These are phyloP conservation scores for Phialophora expanda DNA, from an alignment of 2,329 filamentous ascomycete species.

Conservation along the genomic window DNA sequence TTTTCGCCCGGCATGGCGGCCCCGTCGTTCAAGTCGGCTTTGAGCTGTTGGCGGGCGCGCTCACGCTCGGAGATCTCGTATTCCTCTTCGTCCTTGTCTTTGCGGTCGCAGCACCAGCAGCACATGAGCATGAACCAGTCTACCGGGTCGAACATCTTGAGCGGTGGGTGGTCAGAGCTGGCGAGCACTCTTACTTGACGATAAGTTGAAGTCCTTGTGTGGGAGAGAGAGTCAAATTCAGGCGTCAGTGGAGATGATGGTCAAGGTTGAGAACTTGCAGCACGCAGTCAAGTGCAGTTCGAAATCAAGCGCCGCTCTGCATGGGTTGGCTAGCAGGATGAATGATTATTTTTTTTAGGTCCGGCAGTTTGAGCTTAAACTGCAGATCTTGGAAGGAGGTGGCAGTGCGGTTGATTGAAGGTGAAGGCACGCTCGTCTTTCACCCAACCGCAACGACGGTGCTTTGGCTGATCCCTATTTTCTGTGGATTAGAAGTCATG, in stretches of 20 bases:
- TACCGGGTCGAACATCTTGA: slow-evolving; percentile 20
- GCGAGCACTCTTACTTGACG: neutral
- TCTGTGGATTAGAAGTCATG: neutral
- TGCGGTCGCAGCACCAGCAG: slow-evolving; percentile 28
- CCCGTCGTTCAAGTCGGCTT: slow-evolving; percentile 3
- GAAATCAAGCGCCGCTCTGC: neutral
- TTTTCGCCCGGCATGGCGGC: neutral
- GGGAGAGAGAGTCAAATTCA: neutral
- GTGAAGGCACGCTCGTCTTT: neutral
- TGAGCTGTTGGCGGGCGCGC: neutral
- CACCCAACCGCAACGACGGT: neutral
- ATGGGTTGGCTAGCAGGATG: neutral
- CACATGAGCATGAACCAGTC: slow-evolving; percentile 29
- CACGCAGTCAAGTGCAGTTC: neutral
- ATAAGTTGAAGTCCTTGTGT: neutral
- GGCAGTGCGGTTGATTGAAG: neutral
- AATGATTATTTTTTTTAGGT: neutral
- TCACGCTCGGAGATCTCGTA: slow-evolving; percentile 18
- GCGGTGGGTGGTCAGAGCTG: neutral
- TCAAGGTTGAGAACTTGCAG: neutral
- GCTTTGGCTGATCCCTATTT: neutral
- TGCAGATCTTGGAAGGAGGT: neutral
- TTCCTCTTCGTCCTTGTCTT: slow-evolving; percentile 20
- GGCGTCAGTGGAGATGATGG: neutral
- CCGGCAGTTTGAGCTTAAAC: neutral